These are phyloP conservation scores for Fagopyrum homotropicum DNA, from an alignment of 148 eudicot species.

Conservation along the genomic window DNA sequence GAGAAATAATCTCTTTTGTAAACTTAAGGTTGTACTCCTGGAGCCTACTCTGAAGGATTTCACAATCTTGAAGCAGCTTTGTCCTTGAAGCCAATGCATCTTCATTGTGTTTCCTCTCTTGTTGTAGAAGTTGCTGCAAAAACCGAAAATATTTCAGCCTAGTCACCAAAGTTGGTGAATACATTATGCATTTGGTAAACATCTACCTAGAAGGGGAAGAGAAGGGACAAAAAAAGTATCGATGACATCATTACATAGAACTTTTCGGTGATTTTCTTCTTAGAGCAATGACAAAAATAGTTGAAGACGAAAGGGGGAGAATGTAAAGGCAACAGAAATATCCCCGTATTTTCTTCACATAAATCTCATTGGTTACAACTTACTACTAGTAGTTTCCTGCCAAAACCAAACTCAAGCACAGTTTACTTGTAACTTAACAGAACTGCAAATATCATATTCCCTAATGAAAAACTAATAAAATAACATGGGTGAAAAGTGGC, in stretches of 20 bases:
- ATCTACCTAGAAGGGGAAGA: neutral
- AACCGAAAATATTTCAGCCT: neutral
- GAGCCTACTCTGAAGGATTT: constrained; percentile 46
- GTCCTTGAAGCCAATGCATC: constrained; percentile 31
- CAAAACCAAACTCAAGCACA: neutral
- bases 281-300: neutral
- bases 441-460: neutral
- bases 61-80: constrained; percentile 70
- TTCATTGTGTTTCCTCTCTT: constrained; percentile 38
- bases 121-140: constrained; percentile 50
- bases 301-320: neutral
- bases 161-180: neutral
- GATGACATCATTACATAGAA: too few relatives aligned
- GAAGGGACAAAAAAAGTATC: neutral
- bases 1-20: constrained; percentile 31
- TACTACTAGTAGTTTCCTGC: neutral
- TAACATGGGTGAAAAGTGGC: neutral
- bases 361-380: neutral
- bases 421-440: neutral
- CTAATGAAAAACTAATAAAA: neutral
- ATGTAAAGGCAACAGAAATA: neutral
- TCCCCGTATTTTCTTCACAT: neutral
- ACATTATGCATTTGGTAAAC: neutral
- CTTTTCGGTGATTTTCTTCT: too few relatives aligned
- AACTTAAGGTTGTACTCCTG: constrained; percentile 48